phyloP scores from a whole-genome alignment of 2,329 filamentous ascomycete species.

The Fusarium coffeatum region DNA sequence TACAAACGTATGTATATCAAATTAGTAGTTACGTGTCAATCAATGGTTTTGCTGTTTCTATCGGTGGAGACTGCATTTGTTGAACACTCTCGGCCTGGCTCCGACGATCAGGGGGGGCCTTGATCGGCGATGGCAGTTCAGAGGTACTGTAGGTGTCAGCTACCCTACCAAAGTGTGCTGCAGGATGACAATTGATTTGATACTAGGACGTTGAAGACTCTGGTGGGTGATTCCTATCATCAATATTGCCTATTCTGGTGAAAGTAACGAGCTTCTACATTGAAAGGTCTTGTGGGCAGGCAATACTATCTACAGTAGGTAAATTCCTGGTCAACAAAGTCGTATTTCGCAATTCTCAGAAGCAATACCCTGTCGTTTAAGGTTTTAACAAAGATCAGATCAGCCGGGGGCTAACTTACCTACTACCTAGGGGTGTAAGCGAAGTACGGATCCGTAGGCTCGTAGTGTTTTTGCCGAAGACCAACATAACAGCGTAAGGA shows the following conservation, averaged over 20 bases:
- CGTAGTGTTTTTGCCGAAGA: slow-evolving; percentile 26
- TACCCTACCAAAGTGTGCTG: slow-evolving; percentile 29
- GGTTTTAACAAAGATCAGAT: slow-evolving; percentile 40
- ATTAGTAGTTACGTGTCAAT: not conserved
- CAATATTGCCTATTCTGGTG: slow-evolving; percentile 2
- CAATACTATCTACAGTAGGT: not conserved
- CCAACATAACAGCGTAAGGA: slow-evolving; percentile 4
- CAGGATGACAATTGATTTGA: slow-evolving; percentile 5
- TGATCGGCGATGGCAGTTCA: slow-evolving; percentile 27
- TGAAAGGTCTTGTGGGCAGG: not conserved
- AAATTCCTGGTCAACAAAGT: slow-evolving; percentile 1
- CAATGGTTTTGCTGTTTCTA: slow-evolving; percentile 7
- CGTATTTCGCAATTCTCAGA: slow-evolving; percentile 5
- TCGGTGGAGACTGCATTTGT: slow-evolving; percentile 21
- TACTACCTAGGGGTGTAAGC: slow-evolving; percentile 22
- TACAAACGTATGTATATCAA: not conserved
- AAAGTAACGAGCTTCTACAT: slow-evolving; percentile 12
- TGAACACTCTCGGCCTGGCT: slow-evolving; percentile 32
- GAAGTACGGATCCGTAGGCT: not conserved
- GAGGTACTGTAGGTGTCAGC: slow-evolving; percentile 11
- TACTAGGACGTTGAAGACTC: not conserved
- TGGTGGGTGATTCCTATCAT: not conserved
- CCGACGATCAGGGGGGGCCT: slow-evolving; percentile 32
- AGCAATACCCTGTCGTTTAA: slow-evolving; percentile 28
- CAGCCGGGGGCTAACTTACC: slow-evolving; percentile 11